A percentile compares a stretch with the other conserved stretches of the same genome.
Evolutionary conservation across 345 rosid genomes (phyloP).

Genomic region (Brassica incana): DNA sequence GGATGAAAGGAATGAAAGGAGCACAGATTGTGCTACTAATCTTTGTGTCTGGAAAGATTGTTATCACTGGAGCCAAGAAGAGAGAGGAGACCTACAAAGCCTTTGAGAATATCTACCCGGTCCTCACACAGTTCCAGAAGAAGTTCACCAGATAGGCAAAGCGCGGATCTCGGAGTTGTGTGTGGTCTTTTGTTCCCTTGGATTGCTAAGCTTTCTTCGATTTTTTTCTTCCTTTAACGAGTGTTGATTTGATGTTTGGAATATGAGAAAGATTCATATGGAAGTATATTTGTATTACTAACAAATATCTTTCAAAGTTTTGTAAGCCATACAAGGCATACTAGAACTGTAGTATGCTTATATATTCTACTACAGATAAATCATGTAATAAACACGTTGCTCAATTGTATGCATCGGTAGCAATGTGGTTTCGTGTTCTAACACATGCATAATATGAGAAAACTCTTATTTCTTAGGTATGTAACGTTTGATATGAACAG

Average conservation of each 20-base stretch:
- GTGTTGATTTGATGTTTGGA: neutral
- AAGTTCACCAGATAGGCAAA: constrained; percentile 56
- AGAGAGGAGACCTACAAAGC: constrained; percentile 91
- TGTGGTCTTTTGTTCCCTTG: neutral
- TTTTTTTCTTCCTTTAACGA: neutral
- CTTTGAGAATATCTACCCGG: constrained; percentile 93
- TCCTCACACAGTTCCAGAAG: constrained; percentile 87
- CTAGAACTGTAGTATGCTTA: neutral
- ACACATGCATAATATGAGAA: neutral
- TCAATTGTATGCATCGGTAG: neutral
- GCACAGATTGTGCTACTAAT: constrained; percentile 42
- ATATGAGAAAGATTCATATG: neutral
- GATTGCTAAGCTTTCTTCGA: constrained; percentile 24
- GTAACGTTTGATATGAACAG: neutral
- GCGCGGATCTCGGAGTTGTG: neutral
- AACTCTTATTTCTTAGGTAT: neutral
- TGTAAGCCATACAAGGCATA: neutral
- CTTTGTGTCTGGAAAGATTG: constrained; percentile 93
- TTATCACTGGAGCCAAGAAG: constrained; percentile 96
- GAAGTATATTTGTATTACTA: neutral
- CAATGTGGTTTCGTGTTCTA: neutral
- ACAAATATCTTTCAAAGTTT: no score
- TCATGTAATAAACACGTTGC: neutral
- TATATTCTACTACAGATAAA: neutral
- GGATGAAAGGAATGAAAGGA: neutral